Evolutionary conservation across 768 basidiomycete genomes (phyloP).

Genomic region (Epithele typhae): DNA sequence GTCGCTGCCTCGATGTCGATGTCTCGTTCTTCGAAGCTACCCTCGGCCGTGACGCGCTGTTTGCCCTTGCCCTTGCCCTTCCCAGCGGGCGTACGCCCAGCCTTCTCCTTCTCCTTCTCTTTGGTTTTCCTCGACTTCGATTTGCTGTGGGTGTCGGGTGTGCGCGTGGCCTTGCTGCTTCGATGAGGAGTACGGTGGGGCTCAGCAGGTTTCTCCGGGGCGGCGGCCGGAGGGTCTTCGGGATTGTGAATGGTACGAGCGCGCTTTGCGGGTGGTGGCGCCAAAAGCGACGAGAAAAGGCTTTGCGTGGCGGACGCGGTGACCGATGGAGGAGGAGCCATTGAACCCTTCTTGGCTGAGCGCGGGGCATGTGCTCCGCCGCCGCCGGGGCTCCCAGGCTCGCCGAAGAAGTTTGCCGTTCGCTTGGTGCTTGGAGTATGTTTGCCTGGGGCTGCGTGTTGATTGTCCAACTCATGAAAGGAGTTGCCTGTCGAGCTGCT

Average conservation of each 20-base stretch:
- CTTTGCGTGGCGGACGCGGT: constrained; percentile 46
- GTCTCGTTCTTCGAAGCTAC: constrained; percentile 16
- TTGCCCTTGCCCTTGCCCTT: constrained; percentile 15
- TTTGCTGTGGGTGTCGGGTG: constrained; percentile 10
- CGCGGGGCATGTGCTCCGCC: constrained; percentile 39
- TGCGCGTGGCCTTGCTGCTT: constrained; percentile 19
- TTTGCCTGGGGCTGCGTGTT: constrained; percentile 38
- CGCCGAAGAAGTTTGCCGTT: constrained; percentile 45
- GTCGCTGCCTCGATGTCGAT: constrained; percentile 81
- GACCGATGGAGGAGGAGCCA: constrained; percentile 26
- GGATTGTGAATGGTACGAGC: constrained; percentile 79
- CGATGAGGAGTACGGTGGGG: constrained; percentile 20
- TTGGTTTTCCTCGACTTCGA: constrained; percentile 22
- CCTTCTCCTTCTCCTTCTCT: constrained; percentile 20
- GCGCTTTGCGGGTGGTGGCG: constrained; percentile 70
- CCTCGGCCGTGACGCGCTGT: constrained; percentile 11
- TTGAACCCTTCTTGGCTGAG: constrained; percentile 21
- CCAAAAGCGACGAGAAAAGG: constrained; percentile 71
- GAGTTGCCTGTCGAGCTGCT: constrained; percentile 66
- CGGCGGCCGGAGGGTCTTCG: constrained; percentile 59
- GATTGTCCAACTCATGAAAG: constrained; percentile 69
- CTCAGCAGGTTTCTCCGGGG: constrained; percentile 32
- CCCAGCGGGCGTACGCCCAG: constrained; percentile 7
- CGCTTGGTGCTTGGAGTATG: constrained; percentile 22
- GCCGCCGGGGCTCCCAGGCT: constrained; percentile 43